Conservation (phyloP, 2,329 filamentous ascomycete species). For the Trichoderma oligosporum region DNA sequence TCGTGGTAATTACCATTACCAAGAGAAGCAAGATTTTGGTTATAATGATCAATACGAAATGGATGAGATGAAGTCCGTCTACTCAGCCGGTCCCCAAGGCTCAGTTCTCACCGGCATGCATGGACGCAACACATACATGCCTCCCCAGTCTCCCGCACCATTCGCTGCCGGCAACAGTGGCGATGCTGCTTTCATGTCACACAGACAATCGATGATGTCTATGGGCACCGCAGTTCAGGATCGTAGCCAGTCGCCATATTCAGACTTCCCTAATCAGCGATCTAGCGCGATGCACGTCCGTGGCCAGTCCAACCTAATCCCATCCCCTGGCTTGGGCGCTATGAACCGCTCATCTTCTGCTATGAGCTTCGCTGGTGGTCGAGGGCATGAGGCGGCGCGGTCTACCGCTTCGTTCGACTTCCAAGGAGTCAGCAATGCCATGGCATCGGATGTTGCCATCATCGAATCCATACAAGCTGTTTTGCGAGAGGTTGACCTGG, state of each 20-base stretch:
- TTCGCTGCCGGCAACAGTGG: slow-evolving; percentile 52
- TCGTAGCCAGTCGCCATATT: slow-evolving; percentile 55
- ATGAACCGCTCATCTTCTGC: slow-evolving; percentile 42
- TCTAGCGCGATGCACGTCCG: slow-evolving; percentile 62
- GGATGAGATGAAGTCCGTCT: slow-evolving; percentile 96
- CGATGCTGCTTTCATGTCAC: slow-evolving; percentile 49
- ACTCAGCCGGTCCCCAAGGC: slow-evolving; percentile 84
- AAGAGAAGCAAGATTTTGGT: slow-evolving; percentile 60
- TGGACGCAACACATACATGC: slow-evolving; percentile 69
- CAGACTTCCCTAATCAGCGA: slow-evolving; percentile 49
- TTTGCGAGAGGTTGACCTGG: slow-evolving; percentile 82
- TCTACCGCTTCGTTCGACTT: slow-evolving; percentile 58
- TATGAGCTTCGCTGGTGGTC: slow-evolving; percentile 47
- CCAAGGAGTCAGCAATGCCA: slow-evolving; percentile 48
- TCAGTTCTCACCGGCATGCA: slow-evolving; percentile 85
- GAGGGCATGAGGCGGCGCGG: slow-evolving; percentile 44
- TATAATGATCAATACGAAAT: slow-evolving; percentile 86
- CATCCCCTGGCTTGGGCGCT: slow-evolving; percentile 29
- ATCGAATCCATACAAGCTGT: slow-evolving; percentile 80
- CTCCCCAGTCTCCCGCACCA: slow-evolving; percentile 74
- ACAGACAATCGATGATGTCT: slow-evolving; percentile 72
- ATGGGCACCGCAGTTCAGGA: slow-evolving; percentile 47
- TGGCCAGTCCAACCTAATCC: slow-evolving; percentile 46
- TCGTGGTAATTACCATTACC: slow-evolving; percentile 67
- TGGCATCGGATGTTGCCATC: slow-evolving; percentile 76